These are phyloP conservation scores for Silene noctiflora DNA, from an alignment of 179 eudicot species.

Conservation along the genomic window DNA sequence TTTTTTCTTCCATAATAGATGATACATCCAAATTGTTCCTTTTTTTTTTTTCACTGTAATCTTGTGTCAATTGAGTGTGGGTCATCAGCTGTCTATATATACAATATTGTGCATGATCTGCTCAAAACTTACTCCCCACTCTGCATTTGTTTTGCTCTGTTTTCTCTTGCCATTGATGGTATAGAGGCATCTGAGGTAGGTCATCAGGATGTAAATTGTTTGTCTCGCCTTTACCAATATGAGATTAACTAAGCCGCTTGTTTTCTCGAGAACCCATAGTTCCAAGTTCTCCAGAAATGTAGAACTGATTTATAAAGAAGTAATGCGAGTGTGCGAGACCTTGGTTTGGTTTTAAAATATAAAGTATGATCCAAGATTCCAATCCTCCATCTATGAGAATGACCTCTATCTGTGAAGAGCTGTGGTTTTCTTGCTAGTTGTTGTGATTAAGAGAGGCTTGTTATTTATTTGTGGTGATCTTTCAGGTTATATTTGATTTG, in stretches of 20 bases:
- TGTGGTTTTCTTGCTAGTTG: neutral
- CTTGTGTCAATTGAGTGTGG: too few relatives aligned
- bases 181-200: neutral
- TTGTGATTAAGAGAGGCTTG: neutral
- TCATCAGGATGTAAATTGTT: slow-evolving; percentile 5
- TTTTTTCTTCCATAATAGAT: neutral
- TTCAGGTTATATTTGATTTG: slow-evolving; percentile 88
- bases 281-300: neutral
- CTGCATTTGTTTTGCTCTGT: neutral
- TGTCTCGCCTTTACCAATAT: neutral
- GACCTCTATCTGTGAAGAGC: too few relatives aligned
- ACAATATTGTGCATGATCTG: neutral
- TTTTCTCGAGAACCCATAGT: neutral
- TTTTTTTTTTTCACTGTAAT: too few relatives aligned
- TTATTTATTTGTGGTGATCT: neutral
- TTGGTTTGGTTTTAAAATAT: neutral
- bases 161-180: neutral
- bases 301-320: neutral
- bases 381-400: too few relatives aligned
- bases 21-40: too few relatives aligned
- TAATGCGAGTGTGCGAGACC: neutral
- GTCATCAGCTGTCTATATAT: neutral
- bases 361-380: too few relatives aligned
- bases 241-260: neutral
- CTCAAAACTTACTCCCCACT: neutral